Conservation (phyloP, 129 eudicot species). For the Saposhnikovia divaricata region DNA sequence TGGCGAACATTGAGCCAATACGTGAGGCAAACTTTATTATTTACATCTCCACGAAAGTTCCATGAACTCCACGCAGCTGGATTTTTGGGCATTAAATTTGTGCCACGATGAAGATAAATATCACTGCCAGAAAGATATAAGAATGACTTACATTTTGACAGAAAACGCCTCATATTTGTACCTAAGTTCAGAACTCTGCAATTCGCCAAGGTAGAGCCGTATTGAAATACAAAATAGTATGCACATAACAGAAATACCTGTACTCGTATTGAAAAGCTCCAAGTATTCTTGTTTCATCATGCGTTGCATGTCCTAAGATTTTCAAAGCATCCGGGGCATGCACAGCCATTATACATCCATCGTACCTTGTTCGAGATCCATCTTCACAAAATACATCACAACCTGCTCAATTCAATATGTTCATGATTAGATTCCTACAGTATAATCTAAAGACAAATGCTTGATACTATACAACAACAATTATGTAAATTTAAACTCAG, state of each 20-base stretch:
- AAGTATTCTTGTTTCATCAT: conserved; percentile 63
- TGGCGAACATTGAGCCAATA: conserved; percentile 94
- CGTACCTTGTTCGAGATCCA: conserved; percentile 51
- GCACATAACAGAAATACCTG: conserved; percentile 35
- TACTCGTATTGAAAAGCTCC: conserved; percentile 90
- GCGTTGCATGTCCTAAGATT: conserved; percentile 70
- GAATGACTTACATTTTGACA: conserved; percentile 26
- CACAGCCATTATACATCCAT: conserved; percentile 70
- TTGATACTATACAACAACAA: not conserved
- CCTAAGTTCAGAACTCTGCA: not conserved
- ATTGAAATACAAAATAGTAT: not conserved
- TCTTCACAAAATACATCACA: conserved; percentile 41
- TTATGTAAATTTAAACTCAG: not conserved
- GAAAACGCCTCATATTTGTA: not conserved
- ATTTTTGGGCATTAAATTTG: conserved; percentile 76
- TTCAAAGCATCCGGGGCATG: conserved; percentile 91
- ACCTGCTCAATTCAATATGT: conserved; percentile 30
- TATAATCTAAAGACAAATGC: not conserved
- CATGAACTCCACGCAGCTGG: conserved; percentile 96
- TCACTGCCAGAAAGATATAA: conserved; percentile 54
- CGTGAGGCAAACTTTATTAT: conserved; percentile 69
- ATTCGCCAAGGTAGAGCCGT: not conserved
- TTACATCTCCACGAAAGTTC: conserved; percentile 78
- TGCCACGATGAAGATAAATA: conserved; percentile 78
- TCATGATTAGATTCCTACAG: not conserved